A percentile compares a stretch with the other conserved stretches of the same genome.
Evolutionary conservation across 2,329 filamentous ascomycete genomes (phyloP).

Genomic region (Pyrenochaeta sp.): DNA sequence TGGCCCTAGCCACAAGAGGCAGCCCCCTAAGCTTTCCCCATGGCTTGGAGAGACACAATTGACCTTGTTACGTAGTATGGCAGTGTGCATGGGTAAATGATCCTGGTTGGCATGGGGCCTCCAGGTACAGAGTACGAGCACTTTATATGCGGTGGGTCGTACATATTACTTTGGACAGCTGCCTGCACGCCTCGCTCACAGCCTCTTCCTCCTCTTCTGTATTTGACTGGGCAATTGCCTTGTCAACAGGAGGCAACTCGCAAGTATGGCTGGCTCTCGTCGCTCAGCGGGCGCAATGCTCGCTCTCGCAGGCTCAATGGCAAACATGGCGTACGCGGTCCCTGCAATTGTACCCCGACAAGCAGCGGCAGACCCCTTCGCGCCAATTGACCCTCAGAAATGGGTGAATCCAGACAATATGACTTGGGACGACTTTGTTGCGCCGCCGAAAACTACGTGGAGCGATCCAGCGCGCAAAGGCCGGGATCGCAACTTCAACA

Average conservation of each 20-base stretch:
- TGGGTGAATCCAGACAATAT: conserved; percentile 64
- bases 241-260: neutral
- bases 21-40: conserved; percentile 1
- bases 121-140: neutral
- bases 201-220: neutral
- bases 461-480: conserved; percentile 55
- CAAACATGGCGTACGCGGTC: conserved; percentile 21
- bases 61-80: conserved; percentile 1
- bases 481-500: conserved; percentile 62
- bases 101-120: neutral
- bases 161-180: neutral
- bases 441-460: conserved; percentile 59
- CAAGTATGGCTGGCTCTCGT: conserved; percentile 12
- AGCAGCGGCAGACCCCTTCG: conserved; percentile 52
- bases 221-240: neutral
- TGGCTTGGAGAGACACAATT: neutral
- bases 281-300: conserved; percentile 18
- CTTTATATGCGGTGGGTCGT: neutral
- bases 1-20: neutral
- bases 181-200: neutral
- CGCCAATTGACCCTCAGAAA: conserved; percentile 59
- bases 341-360: conserved; percentile 23
- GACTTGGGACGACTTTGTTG: conserved; percentile 55
- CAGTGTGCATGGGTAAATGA: conserved; percentile 3
- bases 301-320: conserved; percentile 22